Conservation (phyloP, 2,329 filamentous ascomycete genomes). For the Penicillium sp. region DNA sequence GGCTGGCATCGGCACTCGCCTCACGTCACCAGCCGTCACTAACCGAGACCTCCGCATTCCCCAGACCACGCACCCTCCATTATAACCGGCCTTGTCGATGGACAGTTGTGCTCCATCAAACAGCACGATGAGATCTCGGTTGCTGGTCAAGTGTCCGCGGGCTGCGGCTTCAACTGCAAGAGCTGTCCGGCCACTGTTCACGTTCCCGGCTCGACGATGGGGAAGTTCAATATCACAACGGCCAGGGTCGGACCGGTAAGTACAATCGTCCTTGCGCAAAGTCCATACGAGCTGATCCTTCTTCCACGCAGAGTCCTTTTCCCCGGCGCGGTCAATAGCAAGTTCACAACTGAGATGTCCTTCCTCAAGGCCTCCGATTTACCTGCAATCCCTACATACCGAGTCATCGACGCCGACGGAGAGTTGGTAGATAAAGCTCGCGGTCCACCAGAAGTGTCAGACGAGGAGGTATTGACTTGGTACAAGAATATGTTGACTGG, state of each 20-base stretch:
- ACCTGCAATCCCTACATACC: constrained; percentile 82
- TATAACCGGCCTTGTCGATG: no score
- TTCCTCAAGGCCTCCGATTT: constrained; percentile 73
- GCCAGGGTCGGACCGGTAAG: constrained; percentile 59
- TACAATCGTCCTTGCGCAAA: constrained; percentile 1
- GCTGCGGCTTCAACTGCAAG: no score
- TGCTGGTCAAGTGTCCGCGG: no score
- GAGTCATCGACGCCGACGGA: constrained; percentile 86
- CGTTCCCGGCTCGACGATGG: constrained; percentile 43
- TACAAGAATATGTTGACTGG: constrained; percentile 64
- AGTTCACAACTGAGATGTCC: constrained; percentile 75
- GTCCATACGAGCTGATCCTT: constrained; percentile 4
- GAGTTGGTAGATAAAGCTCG: constrained; percentile 72
- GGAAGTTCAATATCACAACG: constrained; percentile 56
- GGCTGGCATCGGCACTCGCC: no score
- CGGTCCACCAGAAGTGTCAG: constrained; percentile 61
- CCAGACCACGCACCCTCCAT: no score
- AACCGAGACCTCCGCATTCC: no score
- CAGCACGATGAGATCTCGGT: no score
- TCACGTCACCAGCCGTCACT: no score
- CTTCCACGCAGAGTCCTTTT: constrained; percentile 59
- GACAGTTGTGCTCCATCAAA: no score
- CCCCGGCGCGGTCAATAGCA: constrained; percentile 91
- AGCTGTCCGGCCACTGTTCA: neutral
- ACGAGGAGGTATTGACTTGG: constrained; percentile 59